Percentiles rank a stretch among this genome's conserved stretches.
Conservation (phyloP, 1,139 yeast species). For the Saccharomycopsis hybrid region DNA sequence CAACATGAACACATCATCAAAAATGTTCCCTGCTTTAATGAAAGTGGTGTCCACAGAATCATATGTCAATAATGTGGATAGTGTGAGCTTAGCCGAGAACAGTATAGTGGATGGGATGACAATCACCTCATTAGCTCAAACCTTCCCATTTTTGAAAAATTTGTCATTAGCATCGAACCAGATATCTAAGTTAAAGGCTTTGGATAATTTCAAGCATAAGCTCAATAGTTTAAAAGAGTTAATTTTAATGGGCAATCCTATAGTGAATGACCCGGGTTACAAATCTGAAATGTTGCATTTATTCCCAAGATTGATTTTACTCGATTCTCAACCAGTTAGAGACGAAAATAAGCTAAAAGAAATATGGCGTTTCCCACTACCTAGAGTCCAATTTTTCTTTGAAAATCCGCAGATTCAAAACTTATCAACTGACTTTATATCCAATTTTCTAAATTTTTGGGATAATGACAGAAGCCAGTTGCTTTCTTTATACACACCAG, state of each 20-base stretch:
- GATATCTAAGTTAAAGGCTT: slow-evolving; percentile 47
- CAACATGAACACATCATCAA: slow-evolving; percentile 51
- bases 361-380: slow-evolving; percentile 49
- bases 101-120: slow-evolving; percentile 47
- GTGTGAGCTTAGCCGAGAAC: slow-evolving; percentile 73
- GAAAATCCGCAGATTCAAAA: slow-evolving; percentile 70
- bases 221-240: slow-evolving; percentile 69
- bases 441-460: slow-evolving; percentile 74
- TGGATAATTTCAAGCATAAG: slow-evolving; percentile 77
- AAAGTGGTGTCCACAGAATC: slow-evolving; percentile 56
- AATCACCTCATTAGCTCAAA: slow-evolving; percentile 59
- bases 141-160: slow-evolving; percentile 72
- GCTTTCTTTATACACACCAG: slow-evolving; percentile 66
- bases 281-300: slow-evolving; percentile 58
- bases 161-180: slow-evolving; percentile 74
- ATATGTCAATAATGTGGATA: slow-evolving; percentile 46
- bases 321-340: slow-evolving; percentile 74
- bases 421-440: slow-evolving; percentile 66
- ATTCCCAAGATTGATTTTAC: slow-evolving; percentile 72
- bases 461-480: slow-evolving; percentile 71
- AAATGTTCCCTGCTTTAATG: slow-evolving; percentile 89
- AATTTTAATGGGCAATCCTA: slow-evolving; percentile 72
- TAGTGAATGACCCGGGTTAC: slow-evolving; percentile 44
- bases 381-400: slow-evolving; percentile 57
- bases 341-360: slow-evolving; percentile 56